phyloP scores from a whole-genome alignment of 139 green algal genomes.

The Volvox africanus region DNA sequence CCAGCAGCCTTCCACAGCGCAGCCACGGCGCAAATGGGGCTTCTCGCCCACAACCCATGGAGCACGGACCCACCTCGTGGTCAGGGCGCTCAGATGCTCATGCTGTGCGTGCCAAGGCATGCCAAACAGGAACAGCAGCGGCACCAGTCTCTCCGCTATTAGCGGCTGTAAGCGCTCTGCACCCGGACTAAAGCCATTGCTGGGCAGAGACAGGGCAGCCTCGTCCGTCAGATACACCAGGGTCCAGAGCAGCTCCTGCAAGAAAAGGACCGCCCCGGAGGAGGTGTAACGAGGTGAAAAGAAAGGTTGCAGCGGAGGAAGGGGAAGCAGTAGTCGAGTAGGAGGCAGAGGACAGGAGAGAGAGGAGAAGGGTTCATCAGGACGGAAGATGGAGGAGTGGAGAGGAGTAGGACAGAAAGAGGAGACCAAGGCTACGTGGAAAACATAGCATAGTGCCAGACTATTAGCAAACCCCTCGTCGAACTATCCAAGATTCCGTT shows the following conservation, averaged over 20 bases:
- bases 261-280: background rate
- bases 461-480: too few species aligned
- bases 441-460: background rate
- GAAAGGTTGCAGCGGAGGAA: background rate
- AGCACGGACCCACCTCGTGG: conserved; percentile 36
- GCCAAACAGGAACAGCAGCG: conserved; percentile 54
- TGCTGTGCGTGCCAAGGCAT: conserved; percentile 39
- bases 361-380: too few species aligned
- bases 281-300: background rate
- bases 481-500: too few species aligned
- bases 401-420: too few species aligned
- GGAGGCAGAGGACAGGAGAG: background rate
- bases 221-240: conserved; percentile 54
- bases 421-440: background rate
- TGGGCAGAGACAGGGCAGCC: background rate
- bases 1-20: too few species aligned
- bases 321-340: background rate
- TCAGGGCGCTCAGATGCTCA: conserved; percentile 49
- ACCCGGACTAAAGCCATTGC: background rate
- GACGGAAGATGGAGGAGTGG: too few species aligned
- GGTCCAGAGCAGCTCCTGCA: conserved; percentile 60
- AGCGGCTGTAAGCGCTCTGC: background rate
- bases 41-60: background rate
- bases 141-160: conserved; percentile 26
- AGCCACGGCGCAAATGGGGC: too few species aligned